Percentiles rank a stretch among this genome's conserved stretches.
phyloP scores from a whole-genome alignment of 441 rosid genomes.

The Bruguiera hainesii region DNA sequence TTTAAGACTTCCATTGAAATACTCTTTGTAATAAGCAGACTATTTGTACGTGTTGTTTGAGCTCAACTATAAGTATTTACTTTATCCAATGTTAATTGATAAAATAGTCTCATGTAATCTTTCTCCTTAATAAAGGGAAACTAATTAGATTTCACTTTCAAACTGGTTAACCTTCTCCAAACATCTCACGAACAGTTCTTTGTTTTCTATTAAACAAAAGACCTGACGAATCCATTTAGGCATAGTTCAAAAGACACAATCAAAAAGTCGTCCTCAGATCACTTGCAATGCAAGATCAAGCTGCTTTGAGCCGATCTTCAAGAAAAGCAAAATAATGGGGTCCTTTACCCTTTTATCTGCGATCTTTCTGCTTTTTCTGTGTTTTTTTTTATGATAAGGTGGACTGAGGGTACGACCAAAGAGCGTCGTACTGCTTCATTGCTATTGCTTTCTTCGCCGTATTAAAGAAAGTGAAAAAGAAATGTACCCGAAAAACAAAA shows the following conservation, averaged over 20 bases:
- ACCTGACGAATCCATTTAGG: conserved; percentile 30
- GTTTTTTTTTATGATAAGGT: neutral
- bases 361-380: neutral
- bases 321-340: neutral
- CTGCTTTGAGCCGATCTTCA: neutral
- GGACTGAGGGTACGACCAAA: neutral
- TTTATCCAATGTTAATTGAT: too few species aligned
- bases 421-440: neutral
- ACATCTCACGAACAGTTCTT: conserved; percentile 63
- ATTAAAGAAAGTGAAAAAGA: too few species aligned
- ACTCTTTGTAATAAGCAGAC: too few species aligned
- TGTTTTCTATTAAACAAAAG: conserved; percentile 59
- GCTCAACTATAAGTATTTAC: too few species aligned
- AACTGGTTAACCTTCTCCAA: conserved; percentile 60
- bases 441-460: neutral
- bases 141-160: neutral
- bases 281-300: neutral
- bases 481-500: too few species aligned
- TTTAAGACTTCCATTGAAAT: too few species aligned
- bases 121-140: too few species aligned
- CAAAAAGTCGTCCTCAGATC: neutral
- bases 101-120: too few species aligned
- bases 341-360: neutral
- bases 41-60: too few species aligned
- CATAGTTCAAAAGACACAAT: neutral